Conservation (phyloP, 805 yeast genomes). For the Wickerhamomyces pijperi region DNA sequence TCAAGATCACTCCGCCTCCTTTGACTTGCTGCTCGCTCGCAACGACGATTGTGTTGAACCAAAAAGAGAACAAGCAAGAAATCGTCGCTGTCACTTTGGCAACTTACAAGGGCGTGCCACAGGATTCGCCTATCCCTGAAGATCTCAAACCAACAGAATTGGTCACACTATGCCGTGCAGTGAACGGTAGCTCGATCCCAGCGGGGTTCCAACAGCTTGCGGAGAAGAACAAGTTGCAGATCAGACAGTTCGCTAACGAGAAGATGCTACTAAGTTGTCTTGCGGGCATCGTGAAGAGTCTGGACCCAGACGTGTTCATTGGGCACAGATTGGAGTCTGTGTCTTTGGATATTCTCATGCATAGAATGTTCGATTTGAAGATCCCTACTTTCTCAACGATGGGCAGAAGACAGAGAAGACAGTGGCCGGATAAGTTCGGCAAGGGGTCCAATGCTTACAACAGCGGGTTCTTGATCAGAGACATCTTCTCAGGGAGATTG, state of each 20-base stretch:
- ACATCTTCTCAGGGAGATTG: slow-evolving; percentile 74
- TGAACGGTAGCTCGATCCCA: slow-evolving; percentile 61
- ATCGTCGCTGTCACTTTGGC: slow-evolving; percentile 76
- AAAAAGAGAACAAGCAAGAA: slow-evolving; percentile 71
- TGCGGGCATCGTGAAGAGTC: slow-evolving; percentile 51
- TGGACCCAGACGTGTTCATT: slow-evolving; percentile 86
- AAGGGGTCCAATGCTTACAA: slow-evolving; percentile 32
- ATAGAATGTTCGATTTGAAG: slow-evolving; percentile 64
- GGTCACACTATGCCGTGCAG: slow-evolving; percentile 73
- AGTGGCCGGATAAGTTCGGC: slow-evolving; percentile 70
- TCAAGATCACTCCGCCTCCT: slow-evolving; percentile 42
- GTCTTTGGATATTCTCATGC: slow-evolving; percentile 69
- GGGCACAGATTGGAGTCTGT: slow-evolving; percentile 82
- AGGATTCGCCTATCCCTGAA: slow-evolving; percentile 64
- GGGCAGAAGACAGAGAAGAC: slow-evolving; percentile 71
- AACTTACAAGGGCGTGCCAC: slow-evolving; percentile 55
- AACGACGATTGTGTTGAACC: slow-evolving; percentile 71
- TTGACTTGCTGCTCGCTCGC: slow-evolving; percentile 65
- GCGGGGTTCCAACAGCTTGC: slow-evolving; percentile 61
- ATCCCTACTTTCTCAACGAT: slow-evolving; percentile 71
- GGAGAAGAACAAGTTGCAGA: slow-evolving; percentile 36
- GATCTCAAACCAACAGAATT: slow-evolving; percentile 47
- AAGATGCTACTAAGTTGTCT: slow-evolving; percentile 63
- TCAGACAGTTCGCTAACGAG: slow-evolving; percentile 62
- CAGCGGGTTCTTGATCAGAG: slow-evolving; percentile 47